Evolutionary conservation across 345 rosid genomes (phyloP).

Genomic region (Salix koriyanagi): DNA sequence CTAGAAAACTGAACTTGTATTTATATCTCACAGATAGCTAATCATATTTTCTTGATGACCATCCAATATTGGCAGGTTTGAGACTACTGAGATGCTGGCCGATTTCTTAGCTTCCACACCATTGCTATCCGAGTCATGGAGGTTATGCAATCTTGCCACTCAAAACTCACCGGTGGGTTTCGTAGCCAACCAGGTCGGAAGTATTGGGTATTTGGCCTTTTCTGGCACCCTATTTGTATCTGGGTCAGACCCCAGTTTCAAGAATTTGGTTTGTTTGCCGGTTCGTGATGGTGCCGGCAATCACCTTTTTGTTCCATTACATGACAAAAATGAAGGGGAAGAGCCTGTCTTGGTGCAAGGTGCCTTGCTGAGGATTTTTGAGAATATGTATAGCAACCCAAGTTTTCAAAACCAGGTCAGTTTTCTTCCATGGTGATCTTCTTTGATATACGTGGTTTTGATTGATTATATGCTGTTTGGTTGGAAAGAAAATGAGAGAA

Average conservation of each 20-base stretch:
- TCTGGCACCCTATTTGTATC: slow-evolving; percentile 29
- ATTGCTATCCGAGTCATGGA: slow-evolving; percentile 53
- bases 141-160: slow-evolving; percentile 40
- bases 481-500: background rate
- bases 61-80: slow-evolving; percentile 36
- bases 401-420: slow-evolving; percentile 44
- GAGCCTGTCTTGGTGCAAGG: slow-evolving; percentile 47
- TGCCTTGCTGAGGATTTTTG: slow-evolving; percentile 39
- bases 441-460: background rate
- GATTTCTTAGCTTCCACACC: slow-evolving; percentile 54
- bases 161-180: slow-evolving; percentile 14
- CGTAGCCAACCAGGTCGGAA: slow-evolving; percentile 26
- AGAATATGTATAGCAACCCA: slow-evolving; percentile 10
- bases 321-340: slow-evolving; percentile 26
- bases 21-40: background rate
- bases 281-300: background rate
- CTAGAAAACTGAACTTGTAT: background rate
- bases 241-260: background rate
- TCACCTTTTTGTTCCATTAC: slow-evolving; percentile 38
- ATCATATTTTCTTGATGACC: background rate
- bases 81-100: slow-evolving; percentile 76
- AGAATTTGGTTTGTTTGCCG: slow-evolving; percentile 20
- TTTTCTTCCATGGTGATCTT: background rate
- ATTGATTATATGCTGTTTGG: background rate
- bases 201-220: slow-evolving; percentile 49